These are phyloP conservation scores for Coemansia sp. DNA, from an alignment of 192 early-diverging fungal species.

Conservation along the genomic window DNA sequence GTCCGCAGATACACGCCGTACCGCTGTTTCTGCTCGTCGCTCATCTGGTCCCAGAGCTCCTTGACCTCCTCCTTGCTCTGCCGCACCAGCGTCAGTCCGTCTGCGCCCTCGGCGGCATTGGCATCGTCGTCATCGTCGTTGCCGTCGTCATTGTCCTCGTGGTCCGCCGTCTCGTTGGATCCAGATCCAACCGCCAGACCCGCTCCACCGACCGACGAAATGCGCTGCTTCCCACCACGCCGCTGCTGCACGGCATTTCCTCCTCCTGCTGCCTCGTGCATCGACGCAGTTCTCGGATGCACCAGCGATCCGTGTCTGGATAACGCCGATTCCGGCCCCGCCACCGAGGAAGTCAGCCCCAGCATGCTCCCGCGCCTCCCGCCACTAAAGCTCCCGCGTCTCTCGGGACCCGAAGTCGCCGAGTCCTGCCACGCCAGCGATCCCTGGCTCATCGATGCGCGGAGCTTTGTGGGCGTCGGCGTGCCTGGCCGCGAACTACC, in stretches of 20 bases:
- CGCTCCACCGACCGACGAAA: not conserved
- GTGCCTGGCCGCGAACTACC: constrained; percentile 17
- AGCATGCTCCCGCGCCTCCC: not conserved
- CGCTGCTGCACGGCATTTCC: not conserved
- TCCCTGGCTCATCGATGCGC: constrained; percentile 4
- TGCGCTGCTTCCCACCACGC: not conserved
- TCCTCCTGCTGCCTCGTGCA: not conserved
- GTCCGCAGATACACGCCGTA: constrained; percentile 83
- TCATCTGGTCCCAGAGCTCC: constrained; percentile 45
- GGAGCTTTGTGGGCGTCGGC: constrained; percentile 20
- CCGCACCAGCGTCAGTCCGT: constrained; percentile 22
- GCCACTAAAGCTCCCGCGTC: not conserved
- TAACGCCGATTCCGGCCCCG: not conserved
- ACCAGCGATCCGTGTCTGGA: not conserved
- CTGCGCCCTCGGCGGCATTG: constrained; percentile 6
- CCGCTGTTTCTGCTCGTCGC: constrained; percentile 70
- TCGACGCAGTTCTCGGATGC: no score
- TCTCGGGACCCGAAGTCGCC: not conserved
- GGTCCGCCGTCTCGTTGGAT: not conserved
- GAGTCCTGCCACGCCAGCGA: not conserved
- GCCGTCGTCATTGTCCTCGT: constrained; percentile 6
- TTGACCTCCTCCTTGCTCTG: constrained; percentile 50
- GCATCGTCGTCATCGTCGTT: constrained; percentile 20
- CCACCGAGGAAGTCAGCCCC: not conserved
- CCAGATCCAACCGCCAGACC: not conserved